These are phyloP conservation scores for Sparassis latifolia DNA, from an alignment of 1,284 basidiomycete genomes.

Conservation along the genomic window DNA sequence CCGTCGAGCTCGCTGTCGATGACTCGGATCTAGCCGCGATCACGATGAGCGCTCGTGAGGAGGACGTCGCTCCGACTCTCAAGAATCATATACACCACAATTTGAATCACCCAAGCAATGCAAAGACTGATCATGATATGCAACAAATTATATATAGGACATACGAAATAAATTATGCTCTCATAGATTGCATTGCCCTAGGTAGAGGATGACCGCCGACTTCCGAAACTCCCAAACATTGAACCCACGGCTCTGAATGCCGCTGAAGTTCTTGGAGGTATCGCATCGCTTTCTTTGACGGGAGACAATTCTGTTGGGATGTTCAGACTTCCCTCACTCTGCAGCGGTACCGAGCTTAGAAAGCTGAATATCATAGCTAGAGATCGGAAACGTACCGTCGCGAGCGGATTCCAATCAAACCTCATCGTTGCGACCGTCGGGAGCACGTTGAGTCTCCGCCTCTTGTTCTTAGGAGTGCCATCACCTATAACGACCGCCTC, in stretches of 20 bases:
- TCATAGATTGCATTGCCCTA: no score
- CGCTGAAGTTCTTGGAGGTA: slow-evolving; percentile 40
- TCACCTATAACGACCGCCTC: slow-evolving; percentile 17
- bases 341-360: background rate
- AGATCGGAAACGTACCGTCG: slow-evolving; percentile 26
- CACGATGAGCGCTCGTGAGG: no score
- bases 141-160: no score
- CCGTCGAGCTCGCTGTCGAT: no score
- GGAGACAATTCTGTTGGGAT: slow-evolving; percentile 62
- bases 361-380: background rate
- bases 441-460: slow-evolving; percentile 56
- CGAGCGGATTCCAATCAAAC: slow-evolving; percentile 33
- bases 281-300: slow-evolving; percentile 44
- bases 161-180: no score
- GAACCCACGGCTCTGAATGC: background rate
- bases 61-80: no score
- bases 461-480: slow-evolving; percentile 30
- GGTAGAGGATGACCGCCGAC: slow-evolving; percentile 7
- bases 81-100: no score
- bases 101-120: no score
- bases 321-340: slow-evolving; percentile 36
- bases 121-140: no score
- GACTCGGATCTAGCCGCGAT: no score
- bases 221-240: slow-evolving; percentile 11
- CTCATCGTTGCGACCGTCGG: slow-evolving; percentile 31